A percentile compares a stretch with the other conserved stretches of the same genome.
Evolutionary conservation across 768 basidiomycete species (phyloP).

Genomic region (Coprinellus aureogranulatus): DNA sequence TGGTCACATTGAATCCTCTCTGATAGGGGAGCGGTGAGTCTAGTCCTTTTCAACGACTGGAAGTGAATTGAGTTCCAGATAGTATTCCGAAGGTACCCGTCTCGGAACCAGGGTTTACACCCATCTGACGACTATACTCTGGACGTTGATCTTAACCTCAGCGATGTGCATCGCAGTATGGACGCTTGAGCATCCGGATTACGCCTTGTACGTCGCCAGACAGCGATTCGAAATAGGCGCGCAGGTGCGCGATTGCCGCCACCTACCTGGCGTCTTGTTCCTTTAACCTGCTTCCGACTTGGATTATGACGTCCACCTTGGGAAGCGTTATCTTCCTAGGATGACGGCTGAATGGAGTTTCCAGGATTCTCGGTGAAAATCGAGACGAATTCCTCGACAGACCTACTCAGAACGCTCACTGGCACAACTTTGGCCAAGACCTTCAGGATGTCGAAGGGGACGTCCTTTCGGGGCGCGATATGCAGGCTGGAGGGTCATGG

Average conservation of each 20-base stretch:
- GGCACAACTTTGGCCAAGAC: conserved; percentile 57
- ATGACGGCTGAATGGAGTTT: conserved; percentile 5
- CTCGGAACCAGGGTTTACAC: background rate
- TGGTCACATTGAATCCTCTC: background rate
- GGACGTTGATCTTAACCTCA: background rate
- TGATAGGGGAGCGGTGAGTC: background rate
- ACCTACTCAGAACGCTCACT: conserved; percentile 63
- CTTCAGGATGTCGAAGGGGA: conserved; percentile 22
- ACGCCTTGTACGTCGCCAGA: conserved; percentile 64
- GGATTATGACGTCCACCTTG: background rate
- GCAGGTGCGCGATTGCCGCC: background rate
- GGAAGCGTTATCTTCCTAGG: conserved; percentile 5
- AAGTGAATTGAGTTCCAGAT: background rate
- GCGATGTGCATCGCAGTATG: conserved; percentile 79
- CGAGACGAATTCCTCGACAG: conserved; percentile 72
- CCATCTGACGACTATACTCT: background rate
- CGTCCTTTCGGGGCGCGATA: conserved; percentile 75
- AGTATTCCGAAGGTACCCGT: background rate
- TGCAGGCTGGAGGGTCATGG: conserved; percentile 78
- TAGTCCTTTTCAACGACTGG: background rate
- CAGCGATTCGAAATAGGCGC: background rate
- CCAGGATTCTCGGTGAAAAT: conserved; percentile 71
- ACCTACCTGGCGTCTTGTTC: background rate
- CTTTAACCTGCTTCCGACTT: background rate
- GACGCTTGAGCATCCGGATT: conserved; percentile 72